Percentiles rank a stretch among this genome's conserved stretches.
Conservation (phyloP, 2,329 filamentous ascomycete genomes). For the Trichoderma atrobrunneum region DNA sequence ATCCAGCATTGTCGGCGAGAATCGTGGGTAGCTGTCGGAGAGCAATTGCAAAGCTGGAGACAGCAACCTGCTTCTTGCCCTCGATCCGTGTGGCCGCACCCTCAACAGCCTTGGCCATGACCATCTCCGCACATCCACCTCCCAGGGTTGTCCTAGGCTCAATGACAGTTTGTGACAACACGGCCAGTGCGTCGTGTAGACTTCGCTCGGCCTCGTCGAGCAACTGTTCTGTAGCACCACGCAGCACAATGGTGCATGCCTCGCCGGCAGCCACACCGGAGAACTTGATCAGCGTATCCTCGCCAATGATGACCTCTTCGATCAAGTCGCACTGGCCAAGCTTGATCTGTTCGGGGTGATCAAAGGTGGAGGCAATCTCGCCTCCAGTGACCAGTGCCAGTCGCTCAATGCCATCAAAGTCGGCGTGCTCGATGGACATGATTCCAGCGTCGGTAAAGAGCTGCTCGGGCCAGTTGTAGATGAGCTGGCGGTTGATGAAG, state of each 20-base stretch:
- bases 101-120: constrained; percentile 98
- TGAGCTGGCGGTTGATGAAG: constrained; percentile 98
- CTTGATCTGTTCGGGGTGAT: constrained; percentile 96
- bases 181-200: constrained; percentile 91
- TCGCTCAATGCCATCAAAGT: constrained; percentile 97
- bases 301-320: constrained; percentile 96
- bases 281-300: constrained; percentile 96
- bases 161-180: constrained; percentile 93
- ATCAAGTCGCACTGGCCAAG: constrained; percentile 93
- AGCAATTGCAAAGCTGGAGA: constrained; percentile 83
- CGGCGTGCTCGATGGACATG: constrained; percentile 97
- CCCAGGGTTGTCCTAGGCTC: constrained; percentile 93
- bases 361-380: constrained; percentile 96
- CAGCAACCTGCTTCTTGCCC: constrained; percentile 94
- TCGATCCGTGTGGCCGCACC: constrained; percentile 89
- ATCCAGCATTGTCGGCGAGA: constrained; percentile 92
- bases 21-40: constrained; percentile 94
- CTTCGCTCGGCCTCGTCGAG: constrained; percentile 96
- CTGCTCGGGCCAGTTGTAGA: constrained; percentile 99
- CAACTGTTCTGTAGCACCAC: constrained; percentile 93
- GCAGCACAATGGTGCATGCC: constrained; percentile 94
- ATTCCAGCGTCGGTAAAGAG: constrained; percentile 97
- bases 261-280: constrained; percentile 91
- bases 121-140: constrained; percentile 95
- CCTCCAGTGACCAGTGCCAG: constrained; percentile 92